Base-by-base conservation (phyloP, 192 early-diverging fungal species). In the Coemansia aciculifera region DNA sequence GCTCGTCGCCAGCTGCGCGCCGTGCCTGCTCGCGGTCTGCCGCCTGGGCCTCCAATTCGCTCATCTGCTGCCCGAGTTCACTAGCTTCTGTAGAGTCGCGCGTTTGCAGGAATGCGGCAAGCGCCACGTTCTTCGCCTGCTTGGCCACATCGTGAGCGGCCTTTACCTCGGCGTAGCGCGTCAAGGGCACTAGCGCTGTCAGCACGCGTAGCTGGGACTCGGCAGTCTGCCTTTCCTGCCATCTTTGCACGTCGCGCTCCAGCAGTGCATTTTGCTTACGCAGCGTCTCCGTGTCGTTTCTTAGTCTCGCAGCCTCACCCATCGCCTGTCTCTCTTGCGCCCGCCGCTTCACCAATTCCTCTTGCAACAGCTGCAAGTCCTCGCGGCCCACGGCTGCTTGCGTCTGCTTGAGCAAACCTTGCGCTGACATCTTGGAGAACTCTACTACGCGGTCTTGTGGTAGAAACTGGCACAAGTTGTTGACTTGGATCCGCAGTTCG, bases 391-490 rank as follows among this genome's bases (percentile, higher is more conserved):
- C 90, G 0, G 97, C 94, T 7, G 87, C 72, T 70, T 96, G 92
- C 5, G 97, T 99, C 72, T 93, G 91, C 40, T 77, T 72, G 23
- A 99, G 83, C 29, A 99, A 76, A 62, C 90, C 85, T 15, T 87
- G 78, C 5, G 95, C 85, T 29, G 86, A 81, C 88, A 99, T 87
- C 84, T 92, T 89, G 5, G 96, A 94, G 71, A 99, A 99, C 65
- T 94, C 93, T 6, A 89, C 86, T 6, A 99, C 97, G 59, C 88
- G 85, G 77, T 99, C 97, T 72, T 99, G 97, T 7, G 97, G 97
- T 62, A 99, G 78, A 67, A 99, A 97, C 80, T 98, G 96, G 76
- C 97, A 99, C 49, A 99, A 76, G 68, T 98, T 99, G 78, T 95
- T 91, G 43, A 98, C 94, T 67, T 99, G 96, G 61, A 99, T 92